Percentiles rank a stretch among this genome's conserved stretches.
Evolutionary conservation across 2,329 filamentous ascomycete genomes (phyloP).

Genomic region (Talaromyces marneffei): DNA sequence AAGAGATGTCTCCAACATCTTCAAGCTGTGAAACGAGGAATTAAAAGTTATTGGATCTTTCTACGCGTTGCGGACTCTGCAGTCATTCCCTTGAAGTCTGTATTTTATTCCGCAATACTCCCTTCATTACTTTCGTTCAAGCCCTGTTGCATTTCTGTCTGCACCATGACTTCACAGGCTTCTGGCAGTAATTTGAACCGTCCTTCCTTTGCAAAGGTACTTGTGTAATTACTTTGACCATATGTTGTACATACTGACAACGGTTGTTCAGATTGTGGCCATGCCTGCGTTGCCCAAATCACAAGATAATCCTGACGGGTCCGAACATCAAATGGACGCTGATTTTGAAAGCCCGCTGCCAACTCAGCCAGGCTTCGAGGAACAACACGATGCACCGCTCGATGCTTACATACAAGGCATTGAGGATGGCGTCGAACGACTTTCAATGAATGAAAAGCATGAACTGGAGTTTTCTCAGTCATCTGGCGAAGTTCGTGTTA

Average conservation of each 20-base stretch:
- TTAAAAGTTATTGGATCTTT: slow-evolving; percentile 33
- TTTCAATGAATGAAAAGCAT: slow-evolving; percentile 27
- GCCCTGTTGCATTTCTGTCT: neutral
- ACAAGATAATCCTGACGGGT: slow-evolving; percentile 25
- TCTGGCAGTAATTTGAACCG: slow-evolving; percentile 24
- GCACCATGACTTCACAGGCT: slow-evolving; percentile 30
- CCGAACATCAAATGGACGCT: slow-evolving; percentile 19
- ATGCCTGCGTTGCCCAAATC: slow-evolving; percentile 33
- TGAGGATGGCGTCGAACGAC: slow-evolving; percentile 28
- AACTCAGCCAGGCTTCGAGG: slow-evolving; percentile 19
- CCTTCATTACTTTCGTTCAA: neutral
- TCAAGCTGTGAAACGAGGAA: slow-evolving; percentile 39
- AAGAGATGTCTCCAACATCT: slow-evolving; percentile 43
- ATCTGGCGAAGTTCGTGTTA: slow-evolving; percentile 25
- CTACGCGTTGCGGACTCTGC: slow-evolving; percentile 21
- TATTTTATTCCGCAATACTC: neutral
- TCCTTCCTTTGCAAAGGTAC: slow-evolving; percentile 72
- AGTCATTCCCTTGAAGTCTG: slow-evolving; percentile 17
- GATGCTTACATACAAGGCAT: slow-evolving; percentile 18
- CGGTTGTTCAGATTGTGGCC: slow-evolving; percentile 36
- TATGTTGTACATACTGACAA: slow-evolving; percentile 15
- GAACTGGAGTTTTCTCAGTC: slow-evolving; percentile 23
- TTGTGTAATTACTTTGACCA: slow-evolving; percentile 17
- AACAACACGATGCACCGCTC: slow-evolving; percentile 22
- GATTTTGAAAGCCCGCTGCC: slow-evolving; percentile 17